These are phyloP conservation scores for Borealophlyctis nickersoniae DNA, from an alignment of 192 early-diverging fungal species.

Conservation along the genomic window DNA sequence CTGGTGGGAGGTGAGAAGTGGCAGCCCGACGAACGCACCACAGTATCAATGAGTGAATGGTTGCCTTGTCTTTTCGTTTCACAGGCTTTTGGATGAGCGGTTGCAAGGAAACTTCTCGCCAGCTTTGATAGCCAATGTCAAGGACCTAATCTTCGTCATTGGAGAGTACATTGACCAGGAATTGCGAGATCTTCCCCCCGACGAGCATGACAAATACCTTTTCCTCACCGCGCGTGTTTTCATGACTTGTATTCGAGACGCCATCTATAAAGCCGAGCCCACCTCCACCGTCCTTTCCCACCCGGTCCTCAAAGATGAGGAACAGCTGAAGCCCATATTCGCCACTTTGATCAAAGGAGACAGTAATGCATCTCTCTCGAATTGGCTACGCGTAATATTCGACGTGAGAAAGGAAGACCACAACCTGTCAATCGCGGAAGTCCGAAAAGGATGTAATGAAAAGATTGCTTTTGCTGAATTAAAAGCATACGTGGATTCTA, in stretches of 20 bases:
- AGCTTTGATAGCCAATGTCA: conserved; percentile 11
- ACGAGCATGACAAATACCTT: conserved; percentile 25
- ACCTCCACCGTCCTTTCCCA: conserved; percentile 17
- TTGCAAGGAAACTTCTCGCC: conserved; percentile 7
- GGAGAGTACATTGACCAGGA: conserved; percentile 28
- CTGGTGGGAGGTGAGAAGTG: conserved; percentile 9
- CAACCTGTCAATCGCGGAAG: conserved; percentile 1
- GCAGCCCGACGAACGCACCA: no score
- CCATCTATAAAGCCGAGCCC: conserved; percentile 27
- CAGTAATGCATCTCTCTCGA: conserved; percentile 8
- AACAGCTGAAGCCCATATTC: conserved; percentile 20
- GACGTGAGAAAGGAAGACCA: conserved; percentile 32
- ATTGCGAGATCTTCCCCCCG: conserved; percentile 9
- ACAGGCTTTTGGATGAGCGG: conserved; percentile 14
- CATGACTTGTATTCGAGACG: conserved; percentile 25
- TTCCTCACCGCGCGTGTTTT: conserved; percentile 24
- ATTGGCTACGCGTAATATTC: conserved; percentile 38
- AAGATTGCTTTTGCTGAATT: conserved; percentile 22
- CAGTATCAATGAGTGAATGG: no score
- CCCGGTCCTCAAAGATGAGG: conserved; percentile 26
- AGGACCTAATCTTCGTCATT: conserved; percentile 24
- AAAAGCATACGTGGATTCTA: conserved; percentile 18
- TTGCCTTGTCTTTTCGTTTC: no score
- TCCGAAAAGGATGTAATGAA: conserved; percentile 20
- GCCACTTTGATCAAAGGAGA: conserved; percentile 15